Percentiles rank a stretch among this genome's conserved stretches.
Evolutionary conservation across 1,139 yeast species (phyloP).

Genomic region (Candida glucosophila): DNA sequence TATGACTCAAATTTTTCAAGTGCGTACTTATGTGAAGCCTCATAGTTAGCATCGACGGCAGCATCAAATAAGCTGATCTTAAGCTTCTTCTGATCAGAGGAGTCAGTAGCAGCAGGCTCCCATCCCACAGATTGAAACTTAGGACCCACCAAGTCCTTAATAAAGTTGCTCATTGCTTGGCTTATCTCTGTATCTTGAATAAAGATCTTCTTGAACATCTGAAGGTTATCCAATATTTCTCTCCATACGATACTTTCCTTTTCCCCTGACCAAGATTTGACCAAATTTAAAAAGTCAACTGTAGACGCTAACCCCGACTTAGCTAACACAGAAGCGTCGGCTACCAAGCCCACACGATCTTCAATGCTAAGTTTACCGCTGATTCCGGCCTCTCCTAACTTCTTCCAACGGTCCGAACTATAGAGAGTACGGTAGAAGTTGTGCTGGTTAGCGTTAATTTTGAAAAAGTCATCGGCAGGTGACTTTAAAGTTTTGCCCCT

Average conservation of each 20-base stretch:
- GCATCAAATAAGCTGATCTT: constrained; percentile 64
- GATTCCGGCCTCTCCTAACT: constrained; percentile 64
- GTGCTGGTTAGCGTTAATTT: constrained; percentile 74
- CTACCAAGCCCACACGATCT: constrained; percentile 80
- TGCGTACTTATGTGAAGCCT: constrained; percentile 45
- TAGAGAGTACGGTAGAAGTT: constrained; percentile 81
- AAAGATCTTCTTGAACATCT: constrained; percentile 58
- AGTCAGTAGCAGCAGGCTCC: constrained; percentile 53
- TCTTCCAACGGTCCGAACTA: constrained; percentile 63
- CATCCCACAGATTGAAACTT: constrained; percentile 62
- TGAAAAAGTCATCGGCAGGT: constrained; percentile 53
- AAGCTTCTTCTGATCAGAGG: constrained; percentile 67
- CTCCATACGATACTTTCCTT: constrained; percentile 72
- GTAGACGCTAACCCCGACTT: constrained; percentile 68
- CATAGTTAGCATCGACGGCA: constrained; percentile 57
- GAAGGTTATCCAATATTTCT: constrained; percentile 50
- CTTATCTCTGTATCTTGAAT: constrained; percentile 49
- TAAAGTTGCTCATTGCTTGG: constrained; percentile 52
- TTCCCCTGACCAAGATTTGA: constrained; percentile 63
- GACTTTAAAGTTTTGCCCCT: constrained; percentile 44
- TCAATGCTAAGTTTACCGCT: constrained; percentile 64
- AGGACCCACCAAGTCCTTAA: constrained; percentile 48
- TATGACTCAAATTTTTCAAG: constrained; percentile 50
- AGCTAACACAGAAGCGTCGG: constrained; percentile 71
- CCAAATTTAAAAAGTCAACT: constrained; percentile 53